Evolutionary conservation across 139 green algal genomes (phyloP), one percentile per base, ranked within the genome.

Genomic region (Zygnema cylindricum): DNA sequence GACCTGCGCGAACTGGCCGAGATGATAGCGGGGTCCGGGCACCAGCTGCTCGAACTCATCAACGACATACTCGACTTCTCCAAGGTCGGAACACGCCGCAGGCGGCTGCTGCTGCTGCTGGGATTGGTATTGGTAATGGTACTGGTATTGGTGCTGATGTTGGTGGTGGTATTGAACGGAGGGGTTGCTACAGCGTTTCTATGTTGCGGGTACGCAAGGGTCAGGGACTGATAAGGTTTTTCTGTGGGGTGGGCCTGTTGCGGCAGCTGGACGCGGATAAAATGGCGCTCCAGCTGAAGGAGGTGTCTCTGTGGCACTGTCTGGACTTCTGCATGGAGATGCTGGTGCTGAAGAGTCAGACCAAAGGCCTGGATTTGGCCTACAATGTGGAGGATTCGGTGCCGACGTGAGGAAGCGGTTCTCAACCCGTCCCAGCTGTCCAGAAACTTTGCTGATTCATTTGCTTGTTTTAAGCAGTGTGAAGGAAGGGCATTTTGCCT

Each of bases 241-340:
- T 30, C 30, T 73, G 57, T 30, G 57, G 25, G n/a, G n/a, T n/a
- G n/a, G n/a, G n/a, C n/a, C n/a, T n/a, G n/a, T n/a, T n/a, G 71
- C 71, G 3, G 54, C 82, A 88, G 82, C 2, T 88, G 55, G 82
- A 88, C 21, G 82, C 82, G 1, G 32, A 41, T 21, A 88, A 88
- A 73, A 88, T 88, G 85, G 75, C 73, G 41, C 41, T 89, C 32
- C 71, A 89, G 1, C 30, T 41, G 36, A 76, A 42, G 73, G 85
- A 89, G 85, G 25, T 89, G n/a, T 78, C 39, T 73, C 7, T 89
- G 40, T 85, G 71, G 85, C 25, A 33, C 25, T 89, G 85, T 30
- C 63, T 89, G 1, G 85, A 89, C 41, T 89, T 89, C 85, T 89
- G 85, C 40, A 89, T 89, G 85, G 85, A 89, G 73, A 85, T 89